Conservation (phyloP, 352 stramenopile species). For the Phytophthora rubi region DNA sequence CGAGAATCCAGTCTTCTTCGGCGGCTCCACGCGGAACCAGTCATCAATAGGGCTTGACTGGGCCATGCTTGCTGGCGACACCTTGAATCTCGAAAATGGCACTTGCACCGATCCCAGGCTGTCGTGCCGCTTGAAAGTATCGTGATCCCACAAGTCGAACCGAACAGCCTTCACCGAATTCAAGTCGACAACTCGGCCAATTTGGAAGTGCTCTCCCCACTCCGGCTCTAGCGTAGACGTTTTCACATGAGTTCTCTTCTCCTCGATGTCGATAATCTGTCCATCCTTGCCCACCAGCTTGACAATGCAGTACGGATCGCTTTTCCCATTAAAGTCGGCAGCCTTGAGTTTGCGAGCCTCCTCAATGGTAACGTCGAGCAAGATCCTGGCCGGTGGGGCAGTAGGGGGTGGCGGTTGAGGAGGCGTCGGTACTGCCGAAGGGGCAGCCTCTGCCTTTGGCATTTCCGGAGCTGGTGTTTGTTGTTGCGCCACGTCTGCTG, state of each 20-base stretch:
- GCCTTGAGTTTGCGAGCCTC: slow-evolving; percentile 57
- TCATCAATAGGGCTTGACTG: slow-evolving; percentile 69
- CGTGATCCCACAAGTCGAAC: slow-evolving; percentile 70
- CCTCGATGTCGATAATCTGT: slow-evolving; percentile 57
- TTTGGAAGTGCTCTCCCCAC: slow-evolving; percentile 61
- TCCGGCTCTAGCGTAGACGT: slow-evolving; percentile 54
- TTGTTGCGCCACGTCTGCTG: slow-evolving; percentile 38
- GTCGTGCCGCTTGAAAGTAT: slow-evolving; percentile 56
- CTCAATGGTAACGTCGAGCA: slow-evolving; percentile 62
- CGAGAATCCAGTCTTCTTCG: slow-evolving; percentile 24
- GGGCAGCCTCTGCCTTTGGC: neutral
- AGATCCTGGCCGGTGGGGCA: slow-evolving; percentile 35
- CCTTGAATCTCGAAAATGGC: slow-evolving; percentile 65
- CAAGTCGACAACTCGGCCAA: slow-evolving; percentile 62
- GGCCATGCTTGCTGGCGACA: slow-evolving; percentile 61
- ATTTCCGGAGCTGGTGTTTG: neutral
- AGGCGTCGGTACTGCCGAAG: slow-evolving; percentile 8
- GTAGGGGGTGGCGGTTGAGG: slow-evolving; percentile 20
- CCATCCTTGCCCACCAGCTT: slow-evolving; percentile 70
- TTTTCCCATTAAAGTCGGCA: slow-evolving; percentile 69
- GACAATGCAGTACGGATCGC: slow-evolving; percentile 76
- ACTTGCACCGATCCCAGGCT: slow-evolving; percentile 66
- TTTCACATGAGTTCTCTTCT: slow-evolving; percentile 61
- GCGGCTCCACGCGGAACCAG: slow-evolving; percentile 71
- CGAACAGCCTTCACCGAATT: slow-evolving; percentile 58